These are phyloP conservation scores for Aspergillus ustus DNA, from an alignment of 2,329 filamentous ascomycete genomes.

Conservation along the genomic window DNA sequence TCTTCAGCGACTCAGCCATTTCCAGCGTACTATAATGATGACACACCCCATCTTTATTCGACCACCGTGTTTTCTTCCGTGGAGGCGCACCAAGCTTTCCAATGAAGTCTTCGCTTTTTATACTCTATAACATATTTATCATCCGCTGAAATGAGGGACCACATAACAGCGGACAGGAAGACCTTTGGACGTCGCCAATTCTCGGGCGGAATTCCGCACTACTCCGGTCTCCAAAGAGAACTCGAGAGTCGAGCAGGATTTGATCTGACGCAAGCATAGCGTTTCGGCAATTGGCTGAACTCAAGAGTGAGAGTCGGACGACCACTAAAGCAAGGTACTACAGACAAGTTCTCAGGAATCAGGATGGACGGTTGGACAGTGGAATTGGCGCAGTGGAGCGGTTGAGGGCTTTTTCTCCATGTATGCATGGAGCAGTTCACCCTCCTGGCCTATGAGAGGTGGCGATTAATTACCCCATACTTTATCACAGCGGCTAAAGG, in stretches of 20 bases:
- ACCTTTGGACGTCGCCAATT: no score
- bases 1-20: neutral
- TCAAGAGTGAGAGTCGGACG: neutral
- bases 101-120: neutral
- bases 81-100: neutral
- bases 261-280: neutral
- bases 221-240: neutral
- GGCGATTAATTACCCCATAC: conserved; percentile 10
- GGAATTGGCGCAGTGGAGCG: conserved; percentile 13
- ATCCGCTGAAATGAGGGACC: neutral
- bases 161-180: neutral
- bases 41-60: neutral
- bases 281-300: neutral
- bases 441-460: conserved; percentile 2
- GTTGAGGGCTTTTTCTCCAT: conserved; percentile 1
- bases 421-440: neutral
- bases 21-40: neutral
- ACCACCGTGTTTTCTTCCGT: neutral
- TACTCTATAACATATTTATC: neutral
- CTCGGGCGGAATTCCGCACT: neutral
- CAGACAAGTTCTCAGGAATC: neutral
- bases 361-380: conserved; percentile 2
- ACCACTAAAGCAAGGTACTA: conserved; percentile 1
- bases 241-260: neutral
- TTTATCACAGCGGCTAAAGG: neutral